Evolutionary conservation across 2,329 filamentous ascomycete genomes (phyloP), one percentile per base, ranked within the genome.

Genomic region (Torrubiella hemipterigena): DNA sequence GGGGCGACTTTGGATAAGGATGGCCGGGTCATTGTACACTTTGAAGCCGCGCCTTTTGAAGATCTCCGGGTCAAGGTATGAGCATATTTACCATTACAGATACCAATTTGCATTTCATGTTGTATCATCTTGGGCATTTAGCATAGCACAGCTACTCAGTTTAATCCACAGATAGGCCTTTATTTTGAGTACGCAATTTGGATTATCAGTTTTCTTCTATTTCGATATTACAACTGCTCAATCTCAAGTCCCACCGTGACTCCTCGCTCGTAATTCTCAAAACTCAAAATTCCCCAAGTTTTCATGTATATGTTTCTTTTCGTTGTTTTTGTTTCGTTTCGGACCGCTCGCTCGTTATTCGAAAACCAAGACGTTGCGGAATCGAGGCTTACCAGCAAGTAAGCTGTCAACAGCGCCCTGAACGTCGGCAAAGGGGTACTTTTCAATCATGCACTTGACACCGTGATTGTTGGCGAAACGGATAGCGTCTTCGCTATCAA

Each of bases 391-490:
- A 17, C 58, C 58, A 1, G 52, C 52, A 3, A 43, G 13, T 28
- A 64, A 48, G 35, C 50, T 50, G 18, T 65, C 56, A 8, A 66
- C 50, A 0, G 67, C 67, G 35, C 61, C 50, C 13, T 58, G 48
- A 1, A 56, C 59, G 22, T 72, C 58, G 0, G 50, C 63, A 35
- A 85, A 56, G 0, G 72, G 63, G 46, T 72, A 83, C 43, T 61
- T 73, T 60, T 83, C 69, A 17, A 79, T 56, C 50, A 81, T 60
- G 31, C 77, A 79, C 51, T 70, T 68, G 40, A 85, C 65, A 5
- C 61, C 60, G 42, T 82, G 73, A 12, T 61, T 52, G 36, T 64
- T 56, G 0, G 78, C 68, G 45, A 85, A 85, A 3, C 60, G 61
- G 31, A 85, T 66, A 37, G 81, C 77, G 42, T 81, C 73, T 44